Evolutionary conservation across 1,284 basidiomycete species (phyloP).

Genomic region (Erythrobasidium hasegawianum): DNA sequence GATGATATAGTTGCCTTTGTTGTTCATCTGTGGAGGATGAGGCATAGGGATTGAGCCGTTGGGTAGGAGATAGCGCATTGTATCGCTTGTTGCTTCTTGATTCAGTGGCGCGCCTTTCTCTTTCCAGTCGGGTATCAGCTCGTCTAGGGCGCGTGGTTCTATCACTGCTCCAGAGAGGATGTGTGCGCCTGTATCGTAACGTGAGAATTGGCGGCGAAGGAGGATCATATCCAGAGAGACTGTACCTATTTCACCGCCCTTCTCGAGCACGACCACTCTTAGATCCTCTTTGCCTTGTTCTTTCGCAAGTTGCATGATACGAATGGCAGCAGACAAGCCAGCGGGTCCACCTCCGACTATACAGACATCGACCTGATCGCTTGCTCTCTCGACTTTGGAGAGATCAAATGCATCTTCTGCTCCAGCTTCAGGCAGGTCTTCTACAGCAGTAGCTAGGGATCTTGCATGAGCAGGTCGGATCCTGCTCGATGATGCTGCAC

Average conservation of each 20-base stretch:
- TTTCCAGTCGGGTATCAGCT: slow-evolving; percentile 85
- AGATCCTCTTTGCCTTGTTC: slow-evolving; percentile 67
- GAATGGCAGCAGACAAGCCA: slow-evolving; percentile 91
- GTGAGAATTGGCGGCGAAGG: neutral
- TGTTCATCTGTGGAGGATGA: slow-evolving; percentile 95
- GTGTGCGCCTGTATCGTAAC: slow-evolving; percentile 73
- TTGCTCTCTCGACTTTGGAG: slow-evolving; percentile 47
- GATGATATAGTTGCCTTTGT: slow-evolving; percentile 89
- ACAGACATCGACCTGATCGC: slow-evolving; percentile 59
- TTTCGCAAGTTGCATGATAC: slow-evolving; percentile 86
- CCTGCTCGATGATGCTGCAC: too few species aligned
- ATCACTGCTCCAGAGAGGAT: slow-evolving; percentile 94
- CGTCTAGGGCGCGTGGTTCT: slow-evolving; percentile 85
- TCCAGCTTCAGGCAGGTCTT: slow-evolving; percentile 13
- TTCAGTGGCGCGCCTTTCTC: slow-evolving; percentile 61
- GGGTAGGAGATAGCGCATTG: slow-evolving; percentile 82
- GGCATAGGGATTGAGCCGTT: slow-evolving; percentile 75
- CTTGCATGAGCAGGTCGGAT: too few species aligned
- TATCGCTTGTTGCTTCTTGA: slow-evolving; percentile 72
- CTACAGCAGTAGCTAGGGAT: neutral
- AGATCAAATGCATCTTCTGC: slow-evolving; percentile 47
- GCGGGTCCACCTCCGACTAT: slow-evolving; percentile 96
- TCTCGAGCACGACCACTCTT: slow-evolving; percentile 91
- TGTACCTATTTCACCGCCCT: slow-evolving; percentile 85
- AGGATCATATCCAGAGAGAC: slow-evolving; percentile 39